Conservation (phyloP, 2,329 filamentous ascomycete genomes). For the Botrytis deweyae region DNA sequence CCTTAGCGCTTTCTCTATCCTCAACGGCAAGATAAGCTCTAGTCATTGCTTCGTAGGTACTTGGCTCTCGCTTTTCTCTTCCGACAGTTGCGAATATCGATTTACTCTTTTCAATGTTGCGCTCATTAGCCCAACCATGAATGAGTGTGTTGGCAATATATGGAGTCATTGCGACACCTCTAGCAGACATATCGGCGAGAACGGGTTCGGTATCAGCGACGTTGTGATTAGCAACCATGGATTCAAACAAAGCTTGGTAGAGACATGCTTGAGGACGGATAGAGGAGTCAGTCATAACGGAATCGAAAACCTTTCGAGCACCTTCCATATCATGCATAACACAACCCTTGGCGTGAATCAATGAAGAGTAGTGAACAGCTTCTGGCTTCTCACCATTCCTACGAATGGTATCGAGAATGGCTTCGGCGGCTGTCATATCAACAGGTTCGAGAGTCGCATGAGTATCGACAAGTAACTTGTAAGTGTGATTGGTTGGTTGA, state of each 20-base stretch:
- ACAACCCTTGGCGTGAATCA: conserved; percentile 95
- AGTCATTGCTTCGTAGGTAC: conserved; percentile 98
- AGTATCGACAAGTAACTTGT: conserved; percentile 94
- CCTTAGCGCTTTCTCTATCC: conserved; percentile 72
- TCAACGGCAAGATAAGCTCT: conserved; percentile 85
- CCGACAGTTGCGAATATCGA: conserved; percentile 78
- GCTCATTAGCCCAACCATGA: conserved; percentile 88
- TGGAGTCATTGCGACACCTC: conserved; percentile 80
- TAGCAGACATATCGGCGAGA: conserved; percentile 71
- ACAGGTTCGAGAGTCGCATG: conserved; percentile 91
- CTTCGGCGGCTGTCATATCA: conserved; percentile 83
- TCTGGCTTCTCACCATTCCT: conserved; percentile 74
- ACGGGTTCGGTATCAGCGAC: conserved; percentile 74
- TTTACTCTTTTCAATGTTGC: conserved; percentile 75
- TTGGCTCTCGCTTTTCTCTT: conserved; percentile 81
- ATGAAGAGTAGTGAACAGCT: conserved; percentile 90
- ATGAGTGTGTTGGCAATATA: conserved; percentile 99
- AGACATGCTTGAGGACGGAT: conserved; percentile 78
- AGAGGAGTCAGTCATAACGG: conserved; percentile 65
- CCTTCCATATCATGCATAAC: conserved; percentile 88
- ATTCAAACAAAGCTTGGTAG: conserved; percentile 95
- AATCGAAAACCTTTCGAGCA: conserved; percentile 78
- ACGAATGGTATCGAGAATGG: conserved; percentile 76
- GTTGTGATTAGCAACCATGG: conserved; percentile 91
- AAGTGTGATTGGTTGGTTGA: conserved; percentile 89